Conservation (phyloP, 495 filamentous ascomycete genomes). For the Penicillium longicatenatum region DNA sequence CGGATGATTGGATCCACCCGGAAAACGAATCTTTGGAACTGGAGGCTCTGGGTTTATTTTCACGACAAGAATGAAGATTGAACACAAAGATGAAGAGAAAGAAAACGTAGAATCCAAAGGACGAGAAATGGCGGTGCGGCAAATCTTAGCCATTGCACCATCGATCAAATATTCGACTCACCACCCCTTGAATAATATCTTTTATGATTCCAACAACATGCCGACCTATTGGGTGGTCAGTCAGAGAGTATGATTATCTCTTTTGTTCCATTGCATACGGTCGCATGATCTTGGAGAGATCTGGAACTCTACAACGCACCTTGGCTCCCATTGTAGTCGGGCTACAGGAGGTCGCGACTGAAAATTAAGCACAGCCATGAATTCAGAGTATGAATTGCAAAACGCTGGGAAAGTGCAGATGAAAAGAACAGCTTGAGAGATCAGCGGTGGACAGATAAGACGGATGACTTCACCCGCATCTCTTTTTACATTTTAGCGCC, state of each 20-base stretch:
- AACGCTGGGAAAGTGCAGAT: not conserved
- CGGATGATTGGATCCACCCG: slow-evolving; percentile 8
- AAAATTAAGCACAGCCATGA: slow-evolving; percentile 17
- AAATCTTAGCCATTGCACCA: slow-evolving; percentile 29
- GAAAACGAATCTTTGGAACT: not conserved
- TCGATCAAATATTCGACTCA: slow-evolving; percentile 35
- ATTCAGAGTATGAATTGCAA: not conserved
- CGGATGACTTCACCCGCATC: slow-evolving; percentile 1
- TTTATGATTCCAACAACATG: slow-evolving; percentile 23
- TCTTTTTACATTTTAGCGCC: not conserved
- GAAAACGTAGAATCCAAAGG: slow-evolving; percentile 11
- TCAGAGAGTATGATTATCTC: not conserved
- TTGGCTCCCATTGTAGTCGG: slow-evolving; percentile 41
- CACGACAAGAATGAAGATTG: not conserved
- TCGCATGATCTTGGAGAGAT: slow-evolving; percentile 9
- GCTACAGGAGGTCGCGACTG: slow-evolving; percentile 26
- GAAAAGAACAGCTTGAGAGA: not conserved
- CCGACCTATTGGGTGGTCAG: slow-evolving; percentile 15
- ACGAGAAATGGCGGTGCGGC: slow-evolving; percentile 25
- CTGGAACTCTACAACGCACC: slow-evolving; percentile 29
- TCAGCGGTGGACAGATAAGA: slow-evolving; percentile 1
- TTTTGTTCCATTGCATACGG: slow-evolving; percentile 8
- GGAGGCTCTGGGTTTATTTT: not conserved
- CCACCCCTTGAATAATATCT: slow-evolving; percentile 27
- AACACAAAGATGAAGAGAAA: slow-evolving; percentile 1